These are phyloP conservation scores for Canavalia gladiata DNA, from an alignment of 306 rosid species.

Conservation along the genomic window DNA sequence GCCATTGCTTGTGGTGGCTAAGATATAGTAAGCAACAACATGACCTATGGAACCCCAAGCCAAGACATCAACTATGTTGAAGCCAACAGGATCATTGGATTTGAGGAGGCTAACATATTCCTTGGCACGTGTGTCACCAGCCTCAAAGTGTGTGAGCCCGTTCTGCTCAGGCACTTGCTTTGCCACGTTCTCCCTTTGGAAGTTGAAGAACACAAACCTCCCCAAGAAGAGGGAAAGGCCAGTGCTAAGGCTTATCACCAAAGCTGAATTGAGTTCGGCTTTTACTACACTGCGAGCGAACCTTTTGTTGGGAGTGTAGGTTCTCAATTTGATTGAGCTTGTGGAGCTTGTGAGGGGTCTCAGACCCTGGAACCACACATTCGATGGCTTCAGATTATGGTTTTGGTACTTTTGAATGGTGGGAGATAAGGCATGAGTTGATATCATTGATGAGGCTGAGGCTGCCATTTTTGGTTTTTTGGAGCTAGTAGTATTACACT, in stretches of 20 bases:
- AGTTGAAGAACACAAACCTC: conserved; percentile 96
- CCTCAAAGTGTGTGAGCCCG: conserved; percentile 89
- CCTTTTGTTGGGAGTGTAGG: conserved; percentile 40
- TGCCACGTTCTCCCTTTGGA: conserved; percentile 97
- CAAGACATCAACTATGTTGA: conserved; percentile 91
- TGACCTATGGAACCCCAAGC: conserved; percentile 99
- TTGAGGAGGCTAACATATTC: conserved; percentile 92
- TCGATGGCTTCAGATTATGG: conserved; percentile 54
- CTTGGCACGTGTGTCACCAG: conserved; percentile 90
- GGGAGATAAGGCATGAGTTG: conserved; percentile 58
- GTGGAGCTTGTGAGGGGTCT: conserved; percentile 54
- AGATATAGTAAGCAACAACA: conserved; percentile 87
- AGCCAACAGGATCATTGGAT: conserved; percentile 98
- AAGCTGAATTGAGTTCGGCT: conserved; percentile 76
- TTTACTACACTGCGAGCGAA: conserved; percentile 45
- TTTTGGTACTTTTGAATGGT: conserved; percentile 46
- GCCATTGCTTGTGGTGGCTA: conserved; percentile 98
- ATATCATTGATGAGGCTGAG: conserved; percentile 64
- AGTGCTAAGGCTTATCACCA: conserved; percentile 97
- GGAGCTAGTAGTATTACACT: background rate
- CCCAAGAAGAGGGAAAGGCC: conserved; percentile 91
- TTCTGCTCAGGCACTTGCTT: conserved; percentile 99
- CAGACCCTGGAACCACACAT: conserved; percentile 80
- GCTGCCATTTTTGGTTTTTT: conserved; percentile 56
- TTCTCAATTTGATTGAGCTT: conserved; percentile 26